Conservation (phyloP, 2,329 filamentous ascomycete genomes). For the Trichoderma koningiopsis region DNA sequence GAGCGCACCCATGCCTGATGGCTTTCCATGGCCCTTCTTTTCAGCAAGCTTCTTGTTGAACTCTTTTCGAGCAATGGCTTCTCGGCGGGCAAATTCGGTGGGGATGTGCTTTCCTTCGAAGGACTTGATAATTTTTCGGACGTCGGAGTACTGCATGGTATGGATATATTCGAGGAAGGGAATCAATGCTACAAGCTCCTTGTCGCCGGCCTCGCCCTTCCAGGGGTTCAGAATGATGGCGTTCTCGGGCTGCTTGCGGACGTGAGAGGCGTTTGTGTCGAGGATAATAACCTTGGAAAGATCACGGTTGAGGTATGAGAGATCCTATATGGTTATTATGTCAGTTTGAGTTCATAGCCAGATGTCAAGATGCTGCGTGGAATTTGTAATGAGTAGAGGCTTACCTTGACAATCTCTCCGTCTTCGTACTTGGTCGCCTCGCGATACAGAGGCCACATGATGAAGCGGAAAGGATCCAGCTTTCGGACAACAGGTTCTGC, state of each 20-base stretch:
- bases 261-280: constrained; percentile 81
- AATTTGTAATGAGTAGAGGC: constrained; percentile 27
- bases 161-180: constrained; percentile 97
- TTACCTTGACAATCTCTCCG: constrained; percentile 92
- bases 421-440: constrained; percentile 98
- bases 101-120: constrained; percentile 91
- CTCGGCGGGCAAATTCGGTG: constrained; percentile 83
- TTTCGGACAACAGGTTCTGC: constrained; percentile 89
- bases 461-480: constrained; percentile 91
- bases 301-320: constrained; percentile 96
- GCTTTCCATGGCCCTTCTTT: constrained; percentile 61
- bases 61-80: constrained; percentile 80
- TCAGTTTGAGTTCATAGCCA: constrained; percentile 25
- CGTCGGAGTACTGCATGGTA: constrained; percentile 88
- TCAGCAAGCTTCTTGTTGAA: constrained; percentile 77
- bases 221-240: constrained; percentile 90
- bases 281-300: constrained; percentile 93
- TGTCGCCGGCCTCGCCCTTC: constrained; percentile 81
- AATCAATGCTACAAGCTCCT: constrained; percentile 83
- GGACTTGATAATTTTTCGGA: constrained; percentile 81
- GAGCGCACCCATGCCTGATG: constrained; percentile 68
- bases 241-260: constrained; percentile 92
- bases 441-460: constrained; percentile 91
- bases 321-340: constrained; percentile 60
- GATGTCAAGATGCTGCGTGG: background rate